A percentile compares a stretch with the other conserved stretches of the same genome.
Evolutionary conservation across 768 basidiomycete species (phyloP).

Genomic region (Nevesoporus exiguus): DNA sequence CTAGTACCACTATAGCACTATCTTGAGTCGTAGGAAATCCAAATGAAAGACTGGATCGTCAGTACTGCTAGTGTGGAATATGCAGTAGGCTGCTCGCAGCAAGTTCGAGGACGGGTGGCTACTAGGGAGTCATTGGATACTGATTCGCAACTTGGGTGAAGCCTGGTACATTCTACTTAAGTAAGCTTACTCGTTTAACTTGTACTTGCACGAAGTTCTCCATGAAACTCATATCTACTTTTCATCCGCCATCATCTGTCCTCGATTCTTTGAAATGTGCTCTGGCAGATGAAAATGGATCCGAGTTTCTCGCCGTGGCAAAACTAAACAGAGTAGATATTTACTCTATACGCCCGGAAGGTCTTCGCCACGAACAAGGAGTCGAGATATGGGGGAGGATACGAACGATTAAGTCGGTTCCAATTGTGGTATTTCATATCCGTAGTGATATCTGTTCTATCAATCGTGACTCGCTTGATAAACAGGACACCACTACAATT

Average conservation of each 20-base stretch:
- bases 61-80: too few relatives aligned
- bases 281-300: conserved; percentile 45
- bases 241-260: conserved; percentile 74
- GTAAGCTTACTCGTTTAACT: not conserved
- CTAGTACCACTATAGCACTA: too few relatives aligned
- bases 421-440: conserved; percentile 43
- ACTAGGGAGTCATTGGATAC: too few relatives aligned
- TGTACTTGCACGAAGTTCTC: not conserved
- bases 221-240: conserved; percentile 67
- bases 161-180: not conserved
- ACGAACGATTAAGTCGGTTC: conserved; percentile 51
- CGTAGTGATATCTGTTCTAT: not conserved
- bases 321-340: conserved; percentile 67
- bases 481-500: conserved; percentile 34
- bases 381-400: conserved; percentile 71
- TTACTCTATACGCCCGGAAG: conserved; percentile 59
- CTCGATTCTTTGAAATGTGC: conserved; percentile 64
- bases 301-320: conserved; percentile 66
- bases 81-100: too few relatives aligned
- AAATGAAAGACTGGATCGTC: too few relatives aligned
- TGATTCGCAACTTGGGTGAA: too few relatives aligned
- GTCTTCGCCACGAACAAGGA: conserved; percentile 55
- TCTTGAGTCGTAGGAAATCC: too few relatives aligned
- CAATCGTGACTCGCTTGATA: conserved; percentile 6
- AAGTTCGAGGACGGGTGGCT: too few relatives aligned